Evolutionary conservation across 164 flowering plant genomes (phyloP).

Genomic region (Piper longum): DNA sequence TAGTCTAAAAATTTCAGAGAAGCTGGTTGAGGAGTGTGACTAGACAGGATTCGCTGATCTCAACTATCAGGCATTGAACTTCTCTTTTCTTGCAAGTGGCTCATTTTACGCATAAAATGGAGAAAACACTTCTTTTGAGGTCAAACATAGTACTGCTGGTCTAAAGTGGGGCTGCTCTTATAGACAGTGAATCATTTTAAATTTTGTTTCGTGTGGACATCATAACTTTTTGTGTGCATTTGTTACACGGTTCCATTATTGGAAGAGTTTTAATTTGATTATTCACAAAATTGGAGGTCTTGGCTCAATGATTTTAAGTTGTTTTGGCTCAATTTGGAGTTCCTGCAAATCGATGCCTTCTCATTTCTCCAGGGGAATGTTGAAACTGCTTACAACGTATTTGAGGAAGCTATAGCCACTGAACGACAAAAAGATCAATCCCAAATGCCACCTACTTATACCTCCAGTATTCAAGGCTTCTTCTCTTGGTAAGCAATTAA

Average conservation of each 20-base stretch:
- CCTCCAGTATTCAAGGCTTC: conserved; percentile 83
- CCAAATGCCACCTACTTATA: conserved; percentile 55
- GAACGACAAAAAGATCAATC: conserved; percentile 94
- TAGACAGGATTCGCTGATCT: too few relatives aligned
- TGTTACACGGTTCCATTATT: too few relatives aligned
- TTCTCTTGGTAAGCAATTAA: conserved; percentile 39
- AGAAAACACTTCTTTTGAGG: too few relatives aligned
- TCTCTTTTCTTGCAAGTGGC: background rate
- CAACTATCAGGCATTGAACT: too few relatives aligned
- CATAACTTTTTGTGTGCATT: too few relatives aligned
- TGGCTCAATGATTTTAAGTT: background rate
- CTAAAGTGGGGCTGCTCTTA: too few relatives aligned
- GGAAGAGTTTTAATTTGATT: background rate
- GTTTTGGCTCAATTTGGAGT: background rate
- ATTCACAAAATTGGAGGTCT: too few relatives aligned
- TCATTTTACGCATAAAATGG: background rate
- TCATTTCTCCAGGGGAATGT: conserved; percentile 50
- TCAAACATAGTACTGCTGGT: too few relatives aligned
- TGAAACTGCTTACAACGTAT: conserved; percentile 67
- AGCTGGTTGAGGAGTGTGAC: background rate
- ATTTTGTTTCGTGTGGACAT: too few relatives aligned
- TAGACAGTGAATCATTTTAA: too few relatives aligned
- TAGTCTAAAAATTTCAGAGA: too few relatives aligned
- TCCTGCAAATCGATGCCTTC: background rate
- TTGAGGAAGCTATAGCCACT: conserved; percentile 85